Evolutionary conservation across 148 eudicot genomes (phyloP).

Genomic region (Fagopyrum tataricum): DNA sequence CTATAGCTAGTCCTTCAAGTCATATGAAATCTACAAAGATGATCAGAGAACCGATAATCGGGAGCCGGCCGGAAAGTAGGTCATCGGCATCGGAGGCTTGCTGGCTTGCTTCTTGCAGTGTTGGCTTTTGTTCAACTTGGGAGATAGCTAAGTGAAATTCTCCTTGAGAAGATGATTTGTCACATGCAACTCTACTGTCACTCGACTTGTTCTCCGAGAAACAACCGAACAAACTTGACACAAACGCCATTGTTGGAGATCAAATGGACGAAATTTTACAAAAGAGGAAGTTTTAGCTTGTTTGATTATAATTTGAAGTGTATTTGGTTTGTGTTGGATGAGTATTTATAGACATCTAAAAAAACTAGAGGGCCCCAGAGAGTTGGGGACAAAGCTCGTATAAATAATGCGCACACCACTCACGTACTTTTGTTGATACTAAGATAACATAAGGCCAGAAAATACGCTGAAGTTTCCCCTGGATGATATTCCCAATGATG

Average conservation of each 20-base stretch:
- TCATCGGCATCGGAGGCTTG: slow-evolving; percentile 11
- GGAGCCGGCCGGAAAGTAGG: slow-evolving; percentile 10
- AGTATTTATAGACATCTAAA: neutral
- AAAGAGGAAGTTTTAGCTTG: neutral
- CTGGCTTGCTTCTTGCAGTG: neutral
- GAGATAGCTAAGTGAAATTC: neutral
- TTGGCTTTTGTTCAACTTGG: neutral
- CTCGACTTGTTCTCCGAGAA: neutral
- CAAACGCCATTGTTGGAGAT: neutral
- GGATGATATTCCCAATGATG: no score
- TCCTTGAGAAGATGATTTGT: neutral
- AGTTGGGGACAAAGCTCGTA: neutral
- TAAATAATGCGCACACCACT: neutral
- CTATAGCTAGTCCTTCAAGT: neutral
- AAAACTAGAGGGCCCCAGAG: no score
- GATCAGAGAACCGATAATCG: slow-evolving; percentile 8
- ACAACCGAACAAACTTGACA: slow-evolving; percentile 4
- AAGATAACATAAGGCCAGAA: no score
- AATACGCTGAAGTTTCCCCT: no score
- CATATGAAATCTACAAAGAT: neutral
- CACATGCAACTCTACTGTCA: neutral
- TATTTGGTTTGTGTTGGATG: neutral
- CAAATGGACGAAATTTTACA: neutral
- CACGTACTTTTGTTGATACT: no score
- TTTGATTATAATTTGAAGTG: neutral